phyloP scores from a whole-genome alignment of 2,329 filamentous ascomycete species.

The Rasamsonia emersonii region DNA sequence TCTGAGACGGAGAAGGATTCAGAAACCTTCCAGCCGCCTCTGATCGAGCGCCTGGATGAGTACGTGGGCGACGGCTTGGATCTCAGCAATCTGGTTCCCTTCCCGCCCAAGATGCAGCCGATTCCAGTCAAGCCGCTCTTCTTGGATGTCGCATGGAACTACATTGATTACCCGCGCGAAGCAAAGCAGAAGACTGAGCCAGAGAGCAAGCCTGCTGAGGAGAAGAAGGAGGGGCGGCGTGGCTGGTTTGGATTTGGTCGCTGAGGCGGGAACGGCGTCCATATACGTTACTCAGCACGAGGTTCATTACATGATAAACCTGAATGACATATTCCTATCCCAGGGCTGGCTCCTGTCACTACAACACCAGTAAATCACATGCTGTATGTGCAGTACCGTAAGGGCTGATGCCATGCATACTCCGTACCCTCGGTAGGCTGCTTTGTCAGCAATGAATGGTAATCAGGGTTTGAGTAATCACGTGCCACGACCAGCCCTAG shows the following conservation, averaged over 20 bases:
- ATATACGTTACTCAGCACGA: too few relatives aligned
- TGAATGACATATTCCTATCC: too few relatives aligned
- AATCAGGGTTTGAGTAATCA: too few relatives aligned
- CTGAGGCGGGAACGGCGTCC: too few relatives aligned
- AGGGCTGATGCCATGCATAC: too few relatives aligned
- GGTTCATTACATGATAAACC: too few relatives aligned
- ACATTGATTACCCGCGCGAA: conserved; percentile 79
- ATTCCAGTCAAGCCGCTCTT: conserved; percentile 93
- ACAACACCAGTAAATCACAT: too few relatives aligned
- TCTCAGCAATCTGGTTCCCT: conserved; percentile 72
- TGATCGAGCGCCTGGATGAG: conserved; percentile 66
- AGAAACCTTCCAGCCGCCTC: conserved; percentile 42
- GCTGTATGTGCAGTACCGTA: too few relatives aligned
- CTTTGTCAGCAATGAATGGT: too few relatives aligned
- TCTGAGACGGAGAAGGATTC: conserved; percentile 39
- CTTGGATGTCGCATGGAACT: conserved; percentile 95
- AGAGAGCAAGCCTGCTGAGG: conserved; percentile 22
- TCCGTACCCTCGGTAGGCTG: too few relatives aligned
- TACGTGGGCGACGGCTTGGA: conserved; percentile 66
- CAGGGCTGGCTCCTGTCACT: too few relatives aligned
- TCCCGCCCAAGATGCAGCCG: conserved; percentile 72
- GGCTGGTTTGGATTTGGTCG: conserved; percentile 69
- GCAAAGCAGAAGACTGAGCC: conserved; percentile 21
- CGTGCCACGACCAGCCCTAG: too few relatives aligned
- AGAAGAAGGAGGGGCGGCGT: conserved; percentile 51